A percentile compares a stretch with the other conserved stretches of the same genome.
These are phyloP conservation scores for Oryza punctata DNA, from an alignment of 176 grass and related monocot species.

Conservation along the genomic window DNA sequence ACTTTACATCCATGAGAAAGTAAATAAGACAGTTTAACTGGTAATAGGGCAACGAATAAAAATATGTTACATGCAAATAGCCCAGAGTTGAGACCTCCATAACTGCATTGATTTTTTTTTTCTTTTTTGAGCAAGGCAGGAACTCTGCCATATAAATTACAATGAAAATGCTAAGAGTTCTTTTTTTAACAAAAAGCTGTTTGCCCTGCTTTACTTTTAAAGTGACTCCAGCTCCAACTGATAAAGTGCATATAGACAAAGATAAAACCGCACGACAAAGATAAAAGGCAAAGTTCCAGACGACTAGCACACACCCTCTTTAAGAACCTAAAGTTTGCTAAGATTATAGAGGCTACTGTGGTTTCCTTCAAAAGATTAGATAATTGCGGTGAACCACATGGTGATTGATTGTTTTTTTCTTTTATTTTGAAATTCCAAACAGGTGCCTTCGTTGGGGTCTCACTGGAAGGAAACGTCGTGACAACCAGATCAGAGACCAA, in stretches of 20 bases:
- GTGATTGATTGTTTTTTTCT: neutral
- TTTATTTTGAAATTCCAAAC: slow-evolving; percentile 17
- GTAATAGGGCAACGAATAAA: neutral
- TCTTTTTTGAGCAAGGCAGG: too few species aligned
- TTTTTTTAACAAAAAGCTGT: too few species aligned
- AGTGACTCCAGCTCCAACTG: neutral
- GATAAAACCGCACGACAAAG: neutral
- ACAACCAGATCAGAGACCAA: slow-evolving; percentile 77
- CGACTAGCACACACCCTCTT: neutral
- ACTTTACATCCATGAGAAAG: neutral
- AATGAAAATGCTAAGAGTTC: neutral
- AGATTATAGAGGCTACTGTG: neutral
- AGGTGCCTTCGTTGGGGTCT: slow-evolving; percentile 94
- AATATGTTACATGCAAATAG: neutral
- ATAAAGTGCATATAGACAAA: neutral
- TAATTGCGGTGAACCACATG: neutral
- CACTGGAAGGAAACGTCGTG: slow-evolving; percentile 84
- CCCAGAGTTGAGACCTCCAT: too few species aligned
- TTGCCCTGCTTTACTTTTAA: neutral
- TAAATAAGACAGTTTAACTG: neutral
- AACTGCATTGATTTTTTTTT: too few species aligned
- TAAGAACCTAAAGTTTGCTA: neutral
- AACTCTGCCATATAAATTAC: neutral
- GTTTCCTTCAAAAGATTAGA: neutral
- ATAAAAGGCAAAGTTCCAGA: neutral